A percentile compares a stretch with the other conserved stretches of the same genome.
Conservation (phyloP, 768 basidiomycete species). For the Rhodocollybia butyracea region DNA sequence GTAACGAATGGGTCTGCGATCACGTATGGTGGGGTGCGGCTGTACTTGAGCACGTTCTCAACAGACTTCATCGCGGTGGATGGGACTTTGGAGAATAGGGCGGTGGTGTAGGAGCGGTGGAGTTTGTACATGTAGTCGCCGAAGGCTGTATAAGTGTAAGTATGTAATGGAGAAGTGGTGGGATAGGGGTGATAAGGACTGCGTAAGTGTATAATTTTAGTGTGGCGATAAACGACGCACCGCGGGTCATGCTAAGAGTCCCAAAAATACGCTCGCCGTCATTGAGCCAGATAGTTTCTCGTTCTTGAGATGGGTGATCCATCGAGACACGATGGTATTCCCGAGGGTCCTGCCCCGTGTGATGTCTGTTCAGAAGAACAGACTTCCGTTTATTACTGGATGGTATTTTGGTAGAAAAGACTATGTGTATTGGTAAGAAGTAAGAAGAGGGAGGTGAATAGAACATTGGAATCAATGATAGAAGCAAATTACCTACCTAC, state of each 20-base stretch:
- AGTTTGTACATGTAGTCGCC: slow-evolving; percentile 3
- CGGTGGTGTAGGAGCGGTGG: neutral
- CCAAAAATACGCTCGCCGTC: neutral
- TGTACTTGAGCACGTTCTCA: neutral
- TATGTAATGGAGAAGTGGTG: neutral
- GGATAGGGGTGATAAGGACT: too few species aligned
- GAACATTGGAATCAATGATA: neutral
- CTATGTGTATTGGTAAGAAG: neutral
- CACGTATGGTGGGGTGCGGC: neutral
- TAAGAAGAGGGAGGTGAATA: neutral
- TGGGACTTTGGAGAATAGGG: neutral
- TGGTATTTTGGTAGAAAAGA: neutral
- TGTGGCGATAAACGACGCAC: neutral
- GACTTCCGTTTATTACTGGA: neutral
- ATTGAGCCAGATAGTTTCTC: neutral
- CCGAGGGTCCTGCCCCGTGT: neutral
- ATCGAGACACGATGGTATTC: slow-evolving; percentile 2
- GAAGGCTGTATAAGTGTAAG: neutral
- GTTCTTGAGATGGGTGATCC: neutral
- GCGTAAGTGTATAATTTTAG: too few species aligned
- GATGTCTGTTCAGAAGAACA: neutral
- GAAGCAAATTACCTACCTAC: neutral
- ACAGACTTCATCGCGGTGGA: neutral
- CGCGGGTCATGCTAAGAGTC: slow-evolving; percentile 1
- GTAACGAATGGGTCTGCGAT: neutral